Base-by-base conservation (phyloP, 345 rosid species). In the Eucalyptus shirleyi region DNA sequence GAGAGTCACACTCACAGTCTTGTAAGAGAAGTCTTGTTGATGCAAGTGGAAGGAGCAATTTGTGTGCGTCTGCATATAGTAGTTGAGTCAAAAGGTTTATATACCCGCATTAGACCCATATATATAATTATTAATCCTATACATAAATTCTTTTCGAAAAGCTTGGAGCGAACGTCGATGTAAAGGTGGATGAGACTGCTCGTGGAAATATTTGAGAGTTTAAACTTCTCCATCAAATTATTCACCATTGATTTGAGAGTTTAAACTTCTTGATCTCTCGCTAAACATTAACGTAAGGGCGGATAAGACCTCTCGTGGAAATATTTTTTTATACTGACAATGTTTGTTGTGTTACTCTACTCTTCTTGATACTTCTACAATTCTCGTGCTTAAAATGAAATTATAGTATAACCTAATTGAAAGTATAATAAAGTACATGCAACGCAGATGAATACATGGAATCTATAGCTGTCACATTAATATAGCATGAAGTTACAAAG, bases 281-380 rank as follows among this genome's bases (percentile, higher is more conserved):
- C n/a, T 67, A 32, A 8, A 16, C 34, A 67, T 67, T 15, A 16
- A 67, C 18, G 3, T 32, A 67, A n/a, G 40, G 24, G 23, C 0
- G 12, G 13, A 34, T 32, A 69, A 34, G 24, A 69, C 11, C 3
- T 2, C 34, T 69, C 5, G 8, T 5, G 44, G 34, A 37, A 16
- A 69, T 17, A n/a, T 1, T 18, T 67, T n/a, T 67, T n/a, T 4
- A n/a, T n/a, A 5, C 1, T 2, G 21, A 18, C 26, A 3, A 9
- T 67, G 82, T 18, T 18, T 34, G 44, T 2, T 19, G 5, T 69
- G 11, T 34, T 37, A 18, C 14, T 69, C 24, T 69, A 34, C 12
- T 34, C 24, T 69, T 72, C 4, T 72, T 34, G 12, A 72, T 34
- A 10, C 26, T 72, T 34, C 37, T 19, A 72, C 82, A 72, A 37